Conservation (phyloP, 768 basidiomycete species). For the Lactarius sanguifluus region DNA sequence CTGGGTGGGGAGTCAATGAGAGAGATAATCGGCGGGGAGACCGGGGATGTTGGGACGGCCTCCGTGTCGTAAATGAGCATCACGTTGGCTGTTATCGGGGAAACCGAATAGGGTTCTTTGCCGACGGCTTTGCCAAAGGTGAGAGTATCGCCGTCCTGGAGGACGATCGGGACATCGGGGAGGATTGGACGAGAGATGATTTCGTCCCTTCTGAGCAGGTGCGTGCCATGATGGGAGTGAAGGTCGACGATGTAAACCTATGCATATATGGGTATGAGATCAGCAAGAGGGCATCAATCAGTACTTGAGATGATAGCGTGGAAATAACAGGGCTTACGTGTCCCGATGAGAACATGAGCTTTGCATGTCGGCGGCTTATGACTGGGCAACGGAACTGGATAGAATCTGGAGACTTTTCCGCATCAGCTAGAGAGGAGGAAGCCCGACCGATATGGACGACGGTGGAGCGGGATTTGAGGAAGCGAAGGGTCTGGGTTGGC, state of each 20-base stretch:
- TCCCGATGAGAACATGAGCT: conserved; percentile 70
- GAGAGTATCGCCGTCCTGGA: conserved; percentile 66
- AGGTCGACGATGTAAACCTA: conserved; percentile 73
- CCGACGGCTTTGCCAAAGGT: conserved; percentile 80
- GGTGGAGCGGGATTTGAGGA: conserved; percentile 49
- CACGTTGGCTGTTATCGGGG: conserved; percentile 61
- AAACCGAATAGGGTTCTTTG: conserved; percentile 56
- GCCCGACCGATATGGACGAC: conserved; percentile 69
- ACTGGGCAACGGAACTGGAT: conserved; percentile 76
- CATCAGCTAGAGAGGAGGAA: conserved; percentile 47
- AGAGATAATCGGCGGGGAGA: conserved; percentile 18
- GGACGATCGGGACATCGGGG: conserved; percentile 54
- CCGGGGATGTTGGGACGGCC: conserved; percentile 7
- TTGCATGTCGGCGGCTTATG: conserved; percentile 76
- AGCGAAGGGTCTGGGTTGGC: conserved; percentile 48
- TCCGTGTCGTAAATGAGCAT: conserved; percentile 47
- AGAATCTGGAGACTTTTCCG: conserved; percentile 44
- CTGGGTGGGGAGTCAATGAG: conserved; percentile 21
- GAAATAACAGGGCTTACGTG: conserved; percentile 47
- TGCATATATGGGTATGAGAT: conserved; percentile 6
- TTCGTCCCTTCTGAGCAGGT: conserved; percentile 57
- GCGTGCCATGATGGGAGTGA: conserved; percentile 75
- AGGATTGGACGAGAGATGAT: conserved; percentile 47
- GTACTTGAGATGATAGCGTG: not conserved
- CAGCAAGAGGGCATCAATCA: conserved; percentile 7